Conservation (phyloP, 257 asterid species). For the Leptodermis oblonga region DNA sequence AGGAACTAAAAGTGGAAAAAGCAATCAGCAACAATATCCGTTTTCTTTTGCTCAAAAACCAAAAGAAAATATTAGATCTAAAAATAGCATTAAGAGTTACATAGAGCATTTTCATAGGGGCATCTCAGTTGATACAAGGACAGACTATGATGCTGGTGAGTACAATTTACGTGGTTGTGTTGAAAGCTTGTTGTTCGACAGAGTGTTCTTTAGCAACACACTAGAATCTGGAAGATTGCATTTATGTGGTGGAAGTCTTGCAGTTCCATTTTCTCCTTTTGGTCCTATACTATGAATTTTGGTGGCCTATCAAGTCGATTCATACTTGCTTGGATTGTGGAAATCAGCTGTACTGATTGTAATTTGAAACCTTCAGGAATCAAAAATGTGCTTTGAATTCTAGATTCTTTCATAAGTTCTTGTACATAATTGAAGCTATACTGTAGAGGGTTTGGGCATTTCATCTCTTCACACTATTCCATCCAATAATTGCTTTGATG, state of each 20-base stretch:
- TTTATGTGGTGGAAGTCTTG: slow-evolving; percentile 48
- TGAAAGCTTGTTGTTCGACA: slow-evolving; percentile 47
- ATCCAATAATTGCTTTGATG: no score
- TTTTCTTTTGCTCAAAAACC: slow-evolving; percentile 44
- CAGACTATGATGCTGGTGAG: slow-evolving; percentile 46
- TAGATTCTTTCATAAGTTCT: neutral
- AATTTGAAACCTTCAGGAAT: neutral
- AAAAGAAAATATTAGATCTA: slow-evolving; percentile 19
- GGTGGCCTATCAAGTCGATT: neutral
- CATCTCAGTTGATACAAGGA: slow-evolving; percentile 17
- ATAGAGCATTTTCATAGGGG: slow-evolving; percentile 53
- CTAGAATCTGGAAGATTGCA: slow-evolving; percentile 60
- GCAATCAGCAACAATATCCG: slow-evolving; percentile 22
- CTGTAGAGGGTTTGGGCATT: no score
- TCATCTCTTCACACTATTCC: no score
- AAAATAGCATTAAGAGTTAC: slow-evolving; percentile 46
- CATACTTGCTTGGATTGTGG: neutral
- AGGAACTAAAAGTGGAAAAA: slow-evolving; percentile 11
- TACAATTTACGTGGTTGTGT: slow-evolving; percentile 27
- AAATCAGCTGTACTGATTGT: neutral
- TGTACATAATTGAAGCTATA: no score
- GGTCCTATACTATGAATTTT: slow-evolving; percentile 26
- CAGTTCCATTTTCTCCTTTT: slow-evolving; percentile 43
- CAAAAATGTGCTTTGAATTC: neutral
- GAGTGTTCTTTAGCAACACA: slow-evolving; percentile 43